Evolutionary conservation across 192 early-diverging fungal genomes (phyloP).

Genomic region (Spinellus fusiger): DNA sequence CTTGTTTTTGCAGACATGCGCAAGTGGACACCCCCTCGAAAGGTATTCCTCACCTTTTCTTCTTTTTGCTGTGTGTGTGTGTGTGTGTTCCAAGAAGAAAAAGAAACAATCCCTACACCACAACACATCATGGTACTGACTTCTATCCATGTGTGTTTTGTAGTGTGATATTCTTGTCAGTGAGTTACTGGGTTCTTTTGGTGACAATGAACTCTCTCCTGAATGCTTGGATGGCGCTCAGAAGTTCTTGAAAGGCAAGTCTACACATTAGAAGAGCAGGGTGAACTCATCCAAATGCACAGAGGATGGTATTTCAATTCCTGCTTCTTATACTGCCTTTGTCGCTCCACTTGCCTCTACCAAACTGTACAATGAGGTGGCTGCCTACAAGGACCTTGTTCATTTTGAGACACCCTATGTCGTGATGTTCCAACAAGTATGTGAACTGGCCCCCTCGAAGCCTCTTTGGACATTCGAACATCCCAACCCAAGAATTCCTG

Average conservation of each 20-base stretch:
- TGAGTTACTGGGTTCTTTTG: constrained; percentile 96
- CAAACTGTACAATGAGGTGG: constrained; percentile 72
- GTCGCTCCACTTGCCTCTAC: constrained; percentile 83
- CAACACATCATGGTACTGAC: background rate
- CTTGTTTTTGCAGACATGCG: constrained; percentile 93
- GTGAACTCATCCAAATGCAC: background rate
- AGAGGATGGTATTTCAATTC: constrained; percentile 86
- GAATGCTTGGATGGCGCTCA: constrained; percentile 95
- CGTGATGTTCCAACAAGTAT: constrained; percentile 85
- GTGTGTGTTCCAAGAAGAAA: too few relatives aligned
- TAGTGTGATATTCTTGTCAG: constrained; percentile 89
- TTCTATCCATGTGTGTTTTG: background rate
- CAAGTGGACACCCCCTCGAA: constrained; percentile 62
- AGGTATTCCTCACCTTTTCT: constrained; percentile 35
- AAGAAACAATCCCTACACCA: background rate
- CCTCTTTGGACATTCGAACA: constrained; percentile 81
- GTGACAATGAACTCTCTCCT: constrained; percentile 99
- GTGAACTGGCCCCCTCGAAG: constrained; percentile 61
- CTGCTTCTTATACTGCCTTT: constrained; percentile 77
- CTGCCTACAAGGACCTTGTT: constrained; percentile 54
- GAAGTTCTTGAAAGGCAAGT: constrained; percentile 44
- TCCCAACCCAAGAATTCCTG: constrained; percentile 44
- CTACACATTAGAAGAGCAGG: background rate
- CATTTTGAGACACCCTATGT: constrained; percentile 94
- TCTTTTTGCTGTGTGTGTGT: too few relatives aligned